Base-by-base conservation (phyloP, 176 grass and related monocot genomes). In the Musa troglodytarum region DNA sequence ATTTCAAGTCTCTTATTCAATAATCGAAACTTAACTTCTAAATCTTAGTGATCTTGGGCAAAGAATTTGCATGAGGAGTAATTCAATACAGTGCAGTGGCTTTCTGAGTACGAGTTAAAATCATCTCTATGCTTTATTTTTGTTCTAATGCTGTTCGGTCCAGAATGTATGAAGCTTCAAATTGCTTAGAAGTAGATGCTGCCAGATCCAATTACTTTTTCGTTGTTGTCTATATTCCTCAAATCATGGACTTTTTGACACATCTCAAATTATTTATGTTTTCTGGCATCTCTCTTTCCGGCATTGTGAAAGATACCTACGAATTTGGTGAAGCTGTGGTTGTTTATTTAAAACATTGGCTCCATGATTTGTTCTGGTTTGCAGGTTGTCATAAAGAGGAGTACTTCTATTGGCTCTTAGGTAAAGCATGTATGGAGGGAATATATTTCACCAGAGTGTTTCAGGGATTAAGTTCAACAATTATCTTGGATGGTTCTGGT, bases 341-440 rank as follows among this genome's bases (percentile, higher is more conserved):
- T 65, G 5, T 9, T 65, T 65, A 12, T 25, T 65, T 65, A 22
- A 65, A 65, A 43, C 6, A 65, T 65, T 28, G 63, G 12, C 63
- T 65, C 23, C 63, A 43, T 43, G 5, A 25, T 24, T 11, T 65
- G 20, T 1, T 25, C 20, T 11, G 20, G 25, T 25, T 58, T 87
- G 79, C 82, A 97, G 93, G 59, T 85, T 87, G 65, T 17, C 84
- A 85, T 76, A 83, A 88, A 77, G 93, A 97, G 81, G 87, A 88
- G 65, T 93, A 87, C 87, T 50, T 97, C 57, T 88, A 90, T 52
- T 97, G 87, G 90, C 82, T 97, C 76, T 71, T 97, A 10, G 81
- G 90, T 74, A 93, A 97, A 87, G 78, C 81, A 72, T 97, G 84
- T 80, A 80, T 87, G 49, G 90, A 93, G 58, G 87, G 83, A 53